Evolutionary conservation across 345 rosid genomes (phyloP).

Genomic region (Nephelium lappaceum): DNA sequence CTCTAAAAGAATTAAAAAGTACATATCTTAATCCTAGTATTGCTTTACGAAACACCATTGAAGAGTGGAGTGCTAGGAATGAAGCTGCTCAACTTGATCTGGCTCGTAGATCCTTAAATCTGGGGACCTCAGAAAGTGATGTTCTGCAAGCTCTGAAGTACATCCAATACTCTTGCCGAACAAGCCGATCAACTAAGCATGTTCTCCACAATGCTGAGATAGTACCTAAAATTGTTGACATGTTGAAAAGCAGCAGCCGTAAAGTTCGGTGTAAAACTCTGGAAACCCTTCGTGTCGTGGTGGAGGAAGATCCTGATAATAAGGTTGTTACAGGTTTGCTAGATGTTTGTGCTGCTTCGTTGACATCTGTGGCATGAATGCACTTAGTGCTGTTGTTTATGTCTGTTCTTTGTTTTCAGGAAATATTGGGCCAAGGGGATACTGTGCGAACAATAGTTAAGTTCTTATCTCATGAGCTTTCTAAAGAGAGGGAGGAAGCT

Average conservation of each 20-base stretch:
- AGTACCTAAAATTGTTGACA: conserved; percentile 70
- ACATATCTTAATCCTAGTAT: conserved; percentile 76
- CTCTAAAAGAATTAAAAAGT: conserved; percentile 60
- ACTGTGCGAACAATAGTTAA: conserved; percentile 89
- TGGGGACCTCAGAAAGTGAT: conserved; percentile 66
- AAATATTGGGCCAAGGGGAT: conserved; percentile 84
- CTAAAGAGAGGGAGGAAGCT: conserved; percentile 85
- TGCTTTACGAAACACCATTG: conserved; percentile 80
- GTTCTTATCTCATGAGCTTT: conserved; percentile 70
- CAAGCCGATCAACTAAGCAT: conserved; percentile 52
- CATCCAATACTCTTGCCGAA: conserved; percentile 59
- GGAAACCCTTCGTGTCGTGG: conserved; percentile 73
- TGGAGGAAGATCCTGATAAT: conserved; percentile 79
- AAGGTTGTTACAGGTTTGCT: conserved; percentile 58
- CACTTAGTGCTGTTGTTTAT: conserved; percentile 16
- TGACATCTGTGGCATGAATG: conserved; percentile 2
- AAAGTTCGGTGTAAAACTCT: conserved; percentile 72
- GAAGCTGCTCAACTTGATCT: conserved; percentile 83
- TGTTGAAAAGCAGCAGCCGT: conserved; percentile 79
- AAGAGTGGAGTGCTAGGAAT: conserved; percentile 96
- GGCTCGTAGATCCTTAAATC: conserved; percentile 68
- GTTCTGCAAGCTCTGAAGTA: conserved; percentile 59
- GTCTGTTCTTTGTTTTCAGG: conserved; percentile 52
- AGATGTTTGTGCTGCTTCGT: conserved; percentile 17
- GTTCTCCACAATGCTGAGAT: conserved; percentile 67